phyloP scores from a whole-genome alignment of 2,329 filamentous ascomycete species.

The Colletotrichum cereale region DNA sequence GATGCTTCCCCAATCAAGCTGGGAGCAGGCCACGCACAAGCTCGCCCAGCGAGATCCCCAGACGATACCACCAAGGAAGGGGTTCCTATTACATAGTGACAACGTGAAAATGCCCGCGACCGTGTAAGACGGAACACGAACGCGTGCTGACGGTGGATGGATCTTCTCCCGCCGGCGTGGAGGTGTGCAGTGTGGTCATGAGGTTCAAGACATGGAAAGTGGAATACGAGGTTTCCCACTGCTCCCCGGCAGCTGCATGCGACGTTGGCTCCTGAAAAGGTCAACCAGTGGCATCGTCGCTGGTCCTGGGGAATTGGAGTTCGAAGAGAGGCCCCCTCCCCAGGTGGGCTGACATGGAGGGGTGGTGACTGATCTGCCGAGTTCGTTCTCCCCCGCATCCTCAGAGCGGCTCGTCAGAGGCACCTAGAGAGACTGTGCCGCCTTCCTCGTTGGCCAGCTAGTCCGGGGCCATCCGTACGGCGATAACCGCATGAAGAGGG shows the following conservation, averaged over 20 bases:
- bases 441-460: background rate
- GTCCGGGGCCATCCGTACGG: background rate
- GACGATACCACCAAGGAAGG: background rate
- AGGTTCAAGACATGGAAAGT: background rate
- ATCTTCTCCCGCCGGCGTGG: background rate
- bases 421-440: background rate
- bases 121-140: constrained; percentile 18
- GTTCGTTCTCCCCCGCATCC: constrained; percentile 24
- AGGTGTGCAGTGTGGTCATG: constrained; percentile 1
- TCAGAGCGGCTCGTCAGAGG: constrained; percentile 21
- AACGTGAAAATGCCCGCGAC: constrained; percentile 7
- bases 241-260: constrained; percentile 28
- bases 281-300: constrained; percentile 1
- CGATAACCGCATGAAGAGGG: background rate
- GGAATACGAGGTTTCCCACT: constrained; percentile 32
- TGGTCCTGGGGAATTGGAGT: background rate
- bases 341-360: constrained; percentile 10
- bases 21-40: background rate
- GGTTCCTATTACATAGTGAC: background rate
- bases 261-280: constrained; percentile 6
- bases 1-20: constrained; percentile 12
- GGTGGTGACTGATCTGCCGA: constrained; percentile 12
- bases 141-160: background rate
- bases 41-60: background rate
- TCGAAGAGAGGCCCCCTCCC: background rate